Conservation (phyloP, 2,329 filamentous ascomycete species). For the Penicillium sp. region DNA sequence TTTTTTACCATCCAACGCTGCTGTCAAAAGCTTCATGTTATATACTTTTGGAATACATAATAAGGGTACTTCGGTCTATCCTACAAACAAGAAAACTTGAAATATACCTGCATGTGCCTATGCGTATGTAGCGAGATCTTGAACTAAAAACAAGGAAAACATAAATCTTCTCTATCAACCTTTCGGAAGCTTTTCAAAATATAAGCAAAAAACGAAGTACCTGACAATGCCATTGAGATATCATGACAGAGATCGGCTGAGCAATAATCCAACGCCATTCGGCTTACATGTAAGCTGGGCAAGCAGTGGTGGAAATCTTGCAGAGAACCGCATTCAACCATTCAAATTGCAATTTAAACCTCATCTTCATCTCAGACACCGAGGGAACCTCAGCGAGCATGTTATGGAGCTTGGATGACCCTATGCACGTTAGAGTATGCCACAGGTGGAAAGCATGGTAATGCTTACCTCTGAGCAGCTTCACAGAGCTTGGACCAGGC, state of each 20-base stretch:
- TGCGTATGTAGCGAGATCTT: background rate
- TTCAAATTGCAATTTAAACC: conserved; percentile 32
- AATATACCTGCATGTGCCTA: background rate
- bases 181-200: conserved; percentile 11
- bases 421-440: conserved; percentile 20
- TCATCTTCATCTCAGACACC: conserved; percentile 27
- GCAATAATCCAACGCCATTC: conserved; percentile 13
- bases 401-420: conserved; percentile 49
- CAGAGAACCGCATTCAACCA: conserved; percentile 31
- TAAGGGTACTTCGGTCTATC: background rate
- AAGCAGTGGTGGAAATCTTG: conserved; percentile 18
- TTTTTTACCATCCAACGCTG: background rate
- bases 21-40: background rate
- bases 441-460: background rate
- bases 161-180: conserved; percentile 11
- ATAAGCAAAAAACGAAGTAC: conserved; percentile 19
- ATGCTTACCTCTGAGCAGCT: conserved; percentile 42
- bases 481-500: conserved; percentile 36
- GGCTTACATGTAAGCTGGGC: conserved; percentile 13
- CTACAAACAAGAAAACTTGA: conserved; percentile 1
- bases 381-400: conserved; percentile 33
- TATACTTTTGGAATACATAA: background rate
- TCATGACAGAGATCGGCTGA: conserved; percentile 15
- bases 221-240: conserved; percentile 12
- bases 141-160: background rate